phyloP scores from a whole-genome alignment of 2,329 filamentous ascomycete species.

The Trichoderma arundinaceum region DNA sequence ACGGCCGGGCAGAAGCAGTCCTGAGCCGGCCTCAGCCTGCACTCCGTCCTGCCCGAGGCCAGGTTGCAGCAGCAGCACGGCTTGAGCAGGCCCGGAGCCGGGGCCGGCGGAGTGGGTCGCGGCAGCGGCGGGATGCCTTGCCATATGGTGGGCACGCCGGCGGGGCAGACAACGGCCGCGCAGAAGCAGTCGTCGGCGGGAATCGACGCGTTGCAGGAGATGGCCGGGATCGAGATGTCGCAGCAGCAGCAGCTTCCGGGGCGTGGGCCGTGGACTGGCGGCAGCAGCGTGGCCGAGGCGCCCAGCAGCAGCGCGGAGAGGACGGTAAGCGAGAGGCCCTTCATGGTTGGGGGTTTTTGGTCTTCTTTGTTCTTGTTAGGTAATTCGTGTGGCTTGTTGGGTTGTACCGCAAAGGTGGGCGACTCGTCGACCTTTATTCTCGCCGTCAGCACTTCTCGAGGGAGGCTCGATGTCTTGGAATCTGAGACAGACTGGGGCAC shows the following conservation, averaged over 20 bases:
- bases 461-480: slow-evolving; percentile 7
- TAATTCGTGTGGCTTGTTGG: background rate
- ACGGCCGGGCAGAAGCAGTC: slow-evolving; percentile 36
- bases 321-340: slow-evolving; percentile 32
- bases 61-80: slow-evolving; percentile 39
- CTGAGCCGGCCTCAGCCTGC: slow-evolving; percentile 25
- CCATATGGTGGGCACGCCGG: slow-evolving; percentile 34
- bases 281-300: slow-evolving; percentile 35
- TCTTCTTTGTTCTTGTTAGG: background rate
- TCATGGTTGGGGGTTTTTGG: slow-evolving; percentile 6
- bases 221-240: slow-evolving; percentile 36
- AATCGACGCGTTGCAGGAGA: too few relatives aligned
- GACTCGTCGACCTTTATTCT: slow-evolving; percentile 16
- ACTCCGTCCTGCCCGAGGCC: slow-evolving; percentile 28
- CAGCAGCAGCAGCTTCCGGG: slow-evolving; percentile 44
- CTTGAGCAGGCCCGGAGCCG: background rate
- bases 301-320: slow-evolving; percentile 34
- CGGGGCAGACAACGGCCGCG: slow-evolving; percentile 38
- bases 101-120: background rate
- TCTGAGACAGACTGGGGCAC: background rate
- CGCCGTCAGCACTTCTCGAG: background rate
- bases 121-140: background rate
- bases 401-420: background rate
- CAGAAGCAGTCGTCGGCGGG: slow-evolving; percentile 43
- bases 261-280: slow-evolving; percentile 29